Percentiles rank a stretch among this genome's conserved stretches.
These are phyloP conservation scores for Herpetomonas tarakana DNA, from an alignment of 208 protist genomes.

Conservation along the genomic window DNA sequence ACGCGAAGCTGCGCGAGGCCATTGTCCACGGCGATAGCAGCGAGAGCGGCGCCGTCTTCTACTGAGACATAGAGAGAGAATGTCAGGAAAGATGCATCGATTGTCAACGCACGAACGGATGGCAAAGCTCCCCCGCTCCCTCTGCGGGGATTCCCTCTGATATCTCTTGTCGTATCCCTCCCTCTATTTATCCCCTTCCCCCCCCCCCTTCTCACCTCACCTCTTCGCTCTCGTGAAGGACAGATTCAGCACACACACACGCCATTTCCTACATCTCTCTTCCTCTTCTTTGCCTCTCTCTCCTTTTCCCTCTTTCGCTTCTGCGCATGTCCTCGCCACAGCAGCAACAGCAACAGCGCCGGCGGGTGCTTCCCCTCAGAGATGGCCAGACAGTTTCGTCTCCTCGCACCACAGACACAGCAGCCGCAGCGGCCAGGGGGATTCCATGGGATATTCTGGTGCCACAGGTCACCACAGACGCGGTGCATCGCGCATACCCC, in stretches of 20 bases:
- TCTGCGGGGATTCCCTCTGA: too few relatives aligned
- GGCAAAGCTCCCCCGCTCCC: too few relatives aligned
- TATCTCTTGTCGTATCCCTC: too few relatives aligned
- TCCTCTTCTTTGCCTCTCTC: conserved; percentile 1
- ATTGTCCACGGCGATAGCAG: conserved; percentile 14
- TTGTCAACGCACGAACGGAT: too few relatives aligned
- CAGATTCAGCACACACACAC: conserved; percentile 1
- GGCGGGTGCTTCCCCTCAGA: not conserved
- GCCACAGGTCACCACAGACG: not conserved
- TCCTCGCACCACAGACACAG: not conserved
- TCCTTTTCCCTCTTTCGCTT: conserved; percentile 2
- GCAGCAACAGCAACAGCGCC: not conserved
- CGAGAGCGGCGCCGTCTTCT: too few relatives aligned
- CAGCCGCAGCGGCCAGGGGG: not conserved
- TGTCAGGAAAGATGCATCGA: too few relatives aligned
- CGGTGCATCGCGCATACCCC: too few relatives aligned
- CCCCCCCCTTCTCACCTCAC: not conserved
- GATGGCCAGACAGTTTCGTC: not conserved
- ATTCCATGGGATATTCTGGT: not conserved
- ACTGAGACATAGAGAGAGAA: too few relatives aligned
- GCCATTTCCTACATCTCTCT: conserved; percentile 17
- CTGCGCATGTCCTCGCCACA: not conserved
- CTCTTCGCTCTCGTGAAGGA: too few relatives aligned
- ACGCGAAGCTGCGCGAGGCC: conserved; percentile 21
- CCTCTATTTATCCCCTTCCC: not conserved